Evolutionary conservation across 768 basidiomycete species (phyloP).

Genomic region (Calocera viscosa): DNA sequence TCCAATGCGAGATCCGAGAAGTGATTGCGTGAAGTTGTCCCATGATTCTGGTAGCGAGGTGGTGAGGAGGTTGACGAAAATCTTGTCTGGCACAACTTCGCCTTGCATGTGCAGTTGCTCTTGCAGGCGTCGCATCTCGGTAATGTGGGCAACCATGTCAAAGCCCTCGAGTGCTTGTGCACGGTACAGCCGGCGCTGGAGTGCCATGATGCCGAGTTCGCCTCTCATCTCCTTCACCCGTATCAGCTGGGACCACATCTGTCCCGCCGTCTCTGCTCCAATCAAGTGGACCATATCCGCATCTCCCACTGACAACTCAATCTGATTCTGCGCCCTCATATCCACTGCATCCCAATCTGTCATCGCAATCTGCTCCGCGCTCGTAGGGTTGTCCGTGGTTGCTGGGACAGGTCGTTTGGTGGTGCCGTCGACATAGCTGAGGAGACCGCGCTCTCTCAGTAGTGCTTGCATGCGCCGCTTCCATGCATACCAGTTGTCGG

Average conservation of each 20-base stretch:
- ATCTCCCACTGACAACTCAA: slow-evolving; percentile 25
- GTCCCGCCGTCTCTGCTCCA: slow-evolving; percentile 19
- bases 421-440: slow-evolving; percentile 6
- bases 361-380: slow-evolving; percentile 3
- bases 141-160: slow-evolving; percentile 27
- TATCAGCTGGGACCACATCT: slow-evolving; percentile 25
- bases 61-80: slow-evolving; percentile 27
- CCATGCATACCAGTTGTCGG: slow-evolving; percentile 15
- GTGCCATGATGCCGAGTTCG: slow-evolving; percentile 21
- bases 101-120: slow-evolving; percentile 22
- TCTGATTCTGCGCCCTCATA: slow-evolving; percentile 25
- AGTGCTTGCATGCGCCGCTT: slow-evolving; percentile 14
- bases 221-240: slow-evolving; percentile 25
- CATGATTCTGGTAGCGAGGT: slow-evolving; percentile 29
- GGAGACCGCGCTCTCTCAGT: slow-evolving; percentile 9
- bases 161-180: slow-evolving; percentile 24
- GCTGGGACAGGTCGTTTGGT: not conserved
- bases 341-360: slow-evolving; percentile 25
- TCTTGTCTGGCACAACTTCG: slow-evolving; percentile 20
- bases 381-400: not conserved
- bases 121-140: slow-evolving; percentile 21
- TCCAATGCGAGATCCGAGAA: slow-evolving; percentile 14
- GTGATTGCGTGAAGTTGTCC: slow-evolving; percentile 24
- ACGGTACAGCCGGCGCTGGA: slow-evolving; percentile 23
- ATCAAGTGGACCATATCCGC: slow-evolving; percentile 25